phyloP scores from a whole-genome alignment of 2,329 filamentous ascomycete species.

The Bipolaris cookei region DNA sequence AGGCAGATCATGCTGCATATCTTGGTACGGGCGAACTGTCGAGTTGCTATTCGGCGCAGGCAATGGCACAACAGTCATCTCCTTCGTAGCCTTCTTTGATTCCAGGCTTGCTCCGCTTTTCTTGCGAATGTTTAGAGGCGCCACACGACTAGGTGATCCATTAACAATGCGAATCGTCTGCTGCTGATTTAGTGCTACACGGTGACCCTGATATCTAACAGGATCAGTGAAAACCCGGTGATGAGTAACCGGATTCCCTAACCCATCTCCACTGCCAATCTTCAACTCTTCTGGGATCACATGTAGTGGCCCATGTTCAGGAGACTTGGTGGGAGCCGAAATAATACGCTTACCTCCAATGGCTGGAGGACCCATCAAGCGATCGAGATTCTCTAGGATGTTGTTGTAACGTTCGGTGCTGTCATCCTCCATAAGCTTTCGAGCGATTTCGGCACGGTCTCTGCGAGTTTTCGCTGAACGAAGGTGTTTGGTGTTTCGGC shows the following conservation, averaged over 20 bases:
- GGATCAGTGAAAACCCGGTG: constrained; percentile 55
- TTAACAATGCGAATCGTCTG: constrained; percentile 65
- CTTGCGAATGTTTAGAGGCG: constrained; percentile 64
- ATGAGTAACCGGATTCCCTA: constrained; percentile 33
- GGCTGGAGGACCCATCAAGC: constrained; percentile 57
- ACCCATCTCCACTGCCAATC: constrained; percentile 43
- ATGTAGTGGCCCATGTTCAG: constrained; percentile 51
- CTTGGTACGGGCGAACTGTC: constrained; percentile 28
- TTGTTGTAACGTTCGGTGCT: constrained; percentile 62
- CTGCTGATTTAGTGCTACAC: constrained; percentile 40
- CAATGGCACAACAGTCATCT: constrained; percentile 23
- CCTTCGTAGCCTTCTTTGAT: constrained; percentile 25
- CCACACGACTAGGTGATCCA: constrained; percentile 58
- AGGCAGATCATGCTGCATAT: constrained; percentile 29
- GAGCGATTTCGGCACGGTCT: constrained; percentile 65
- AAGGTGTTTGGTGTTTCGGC: constrained; percentile 59
- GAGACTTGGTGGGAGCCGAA: constrained; percentile 53
- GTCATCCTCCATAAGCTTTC: constrained; percentile 56
- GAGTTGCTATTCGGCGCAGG: constrained; percentile 18
- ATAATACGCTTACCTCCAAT: constrained; percentile 50
- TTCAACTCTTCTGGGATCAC: constrained; percentile 60
- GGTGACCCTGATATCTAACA: constrained; percentile 36
- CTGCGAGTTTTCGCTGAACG: constrained; percentile 61
- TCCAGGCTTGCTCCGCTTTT: constrained; percentile 45
- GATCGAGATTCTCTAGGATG: constrained; percentile 66